A percentile compares a stretch with the other conserved stretches of the same genome.
These are phyloP conservation scores for Capronia epimyces DNA, from an alignment of 2,329 filamentous ascomycete genomes.

Conservation along the genomic window DNA sequence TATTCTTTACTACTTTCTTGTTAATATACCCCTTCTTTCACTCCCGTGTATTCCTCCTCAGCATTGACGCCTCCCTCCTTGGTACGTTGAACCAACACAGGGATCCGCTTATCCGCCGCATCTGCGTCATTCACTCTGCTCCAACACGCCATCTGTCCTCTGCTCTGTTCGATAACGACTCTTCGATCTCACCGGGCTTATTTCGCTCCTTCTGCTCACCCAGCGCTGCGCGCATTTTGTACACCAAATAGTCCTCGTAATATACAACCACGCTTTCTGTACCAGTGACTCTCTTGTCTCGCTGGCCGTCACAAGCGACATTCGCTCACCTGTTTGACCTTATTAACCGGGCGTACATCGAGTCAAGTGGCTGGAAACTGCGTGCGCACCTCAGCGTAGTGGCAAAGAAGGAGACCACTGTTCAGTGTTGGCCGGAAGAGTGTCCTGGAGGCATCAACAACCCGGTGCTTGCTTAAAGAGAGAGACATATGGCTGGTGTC, in stretches of 20 bases:
- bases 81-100: slow-evolving; percentile 3
- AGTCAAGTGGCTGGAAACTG: not conserved
- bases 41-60: slow-evolving; percentile 10
- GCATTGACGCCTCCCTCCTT: not conserved
- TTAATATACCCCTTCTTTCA: slow-evolving; percentile 15
- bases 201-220: slow-evolving; percentile 9
- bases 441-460: not conserved
- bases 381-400: not conserved
- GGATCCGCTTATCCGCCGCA: slow-evolving; percentile 16
- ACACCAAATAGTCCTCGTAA: slow-evolving; percentile 20
- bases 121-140: slow-evolving; percentile 25
- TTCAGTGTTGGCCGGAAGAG: not conserved
- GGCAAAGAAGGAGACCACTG: not conserved
- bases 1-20: slow-evolving; percentile 12
- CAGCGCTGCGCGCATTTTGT: slow-evolving; percentile 23
- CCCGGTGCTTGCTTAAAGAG: not conserved
- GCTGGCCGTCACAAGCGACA: not conserved
- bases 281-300: slow-evolving; percentile 1
- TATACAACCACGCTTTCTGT: not conserved
- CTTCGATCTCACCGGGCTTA: slow-evolving; percentile 3
- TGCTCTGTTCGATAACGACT: slow-evolving; percentile 3
- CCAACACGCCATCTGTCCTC: slow-evolving; percentile 16
- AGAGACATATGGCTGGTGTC: slow-evolving; percentile 19
- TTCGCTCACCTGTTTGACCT: slow-evolving; percentile 5
- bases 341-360: not conserved